A percentile compares a stretch with the other conserved stretches of the same genome.
These are phyloP conservation scores for Zizania latifolia DNA, from an alignment of 176 grass and related monocot genomes.

Conservation along the genomic window DNA sequence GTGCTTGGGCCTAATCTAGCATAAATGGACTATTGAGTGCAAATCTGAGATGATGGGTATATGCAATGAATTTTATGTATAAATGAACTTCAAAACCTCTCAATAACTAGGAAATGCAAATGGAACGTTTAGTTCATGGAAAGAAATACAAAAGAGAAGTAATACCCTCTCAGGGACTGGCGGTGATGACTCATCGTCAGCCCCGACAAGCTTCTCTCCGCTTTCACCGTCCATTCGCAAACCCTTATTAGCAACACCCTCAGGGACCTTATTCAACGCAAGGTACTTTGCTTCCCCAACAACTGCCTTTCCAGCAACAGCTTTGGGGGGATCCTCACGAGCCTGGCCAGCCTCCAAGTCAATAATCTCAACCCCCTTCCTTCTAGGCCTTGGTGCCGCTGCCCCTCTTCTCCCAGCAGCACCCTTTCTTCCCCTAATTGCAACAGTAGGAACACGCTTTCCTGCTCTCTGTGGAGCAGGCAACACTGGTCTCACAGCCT, in stretches of 20 bases:
- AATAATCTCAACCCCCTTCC: conserved; percentile 25
- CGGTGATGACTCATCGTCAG: conserved; percentile 58
- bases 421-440: conserved; percentile 49
- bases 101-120: conserved; percentile 2
- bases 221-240: conserved; percentile 75
- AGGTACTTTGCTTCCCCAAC: conserved; percentile 37
- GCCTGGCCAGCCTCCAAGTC: conserved; percentile 39
- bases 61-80: background rate
- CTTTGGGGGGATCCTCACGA: conserved; percentile 31
- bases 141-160: conserved; percentile 10
- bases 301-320: conserved; percentile 16
- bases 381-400: conserved; percentile 28
- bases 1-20: background rate
- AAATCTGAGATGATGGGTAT: background rate
- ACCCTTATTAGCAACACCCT: conserved; percentile 35
- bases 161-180: conserved; percentile 76
- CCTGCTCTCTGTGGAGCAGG: conserved; percentile 42
- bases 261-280: conserved; percentile 32
- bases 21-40: background rate
- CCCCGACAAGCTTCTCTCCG: conserved; percentile 57
- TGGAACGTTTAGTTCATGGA: conserved; percentile 5
- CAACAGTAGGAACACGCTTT: conserved; percentile 37
- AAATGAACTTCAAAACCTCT: background rate
- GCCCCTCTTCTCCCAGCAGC: conserved; percentile 36
- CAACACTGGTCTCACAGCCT: conserved; percentile 20